Conservation (phyloP, 2,329 filamentous ascomycete species). For the Alternaria sp. region DNA sequence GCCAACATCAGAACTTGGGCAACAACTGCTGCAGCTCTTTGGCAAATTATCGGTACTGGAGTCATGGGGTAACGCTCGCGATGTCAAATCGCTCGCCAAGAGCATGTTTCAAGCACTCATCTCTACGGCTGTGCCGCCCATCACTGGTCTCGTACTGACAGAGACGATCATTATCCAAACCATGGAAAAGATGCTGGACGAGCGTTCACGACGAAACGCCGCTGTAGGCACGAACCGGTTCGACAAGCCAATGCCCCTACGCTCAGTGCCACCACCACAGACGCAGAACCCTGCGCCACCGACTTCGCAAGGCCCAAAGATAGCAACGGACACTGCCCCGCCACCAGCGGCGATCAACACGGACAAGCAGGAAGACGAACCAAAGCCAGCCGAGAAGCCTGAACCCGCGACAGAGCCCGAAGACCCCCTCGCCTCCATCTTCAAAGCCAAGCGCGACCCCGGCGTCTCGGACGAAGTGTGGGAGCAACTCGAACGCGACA, state of each 20-base stretch:
- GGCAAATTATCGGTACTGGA: constrained; percentile 53
- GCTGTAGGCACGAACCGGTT: constrained; percentile 32
- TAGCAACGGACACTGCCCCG: constrained; percentile 15
- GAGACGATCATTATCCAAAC: constrained; percentile 34
- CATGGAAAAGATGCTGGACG: constrained; percentile 47
- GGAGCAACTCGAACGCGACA: constrained; percentile 66
- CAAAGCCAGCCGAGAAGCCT: background rate
- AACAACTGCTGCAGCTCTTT: constrained; percentile 50
- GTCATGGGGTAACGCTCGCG: constrained; percentile 70
- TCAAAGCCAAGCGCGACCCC: constrained; percentile 57
- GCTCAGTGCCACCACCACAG: constrained; percentile 6
- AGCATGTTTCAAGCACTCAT: constrained; percentile 56
- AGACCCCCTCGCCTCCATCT: constrained; percentile 25
- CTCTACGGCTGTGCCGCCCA: constrained; percentile 28
- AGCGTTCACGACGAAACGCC: constrained; percentile 39
- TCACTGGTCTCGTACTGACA: constrained; percentile 31
- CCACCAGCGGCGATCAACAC: constrained; percentile 5
- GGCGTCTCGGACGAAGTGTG: constrained; percentile 69
- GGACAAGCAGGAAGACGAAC: constrained; percentile 15
- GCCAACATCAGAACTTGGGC: constrained; percentile 25
- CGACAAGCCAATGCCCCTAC: constrained; percentile 3
- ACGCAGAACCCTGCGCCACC: constrained; percentile 16
- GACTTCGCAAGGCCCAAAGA: constrained; percentile 1
- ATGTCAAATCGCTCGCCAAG: constrained; percentile 65
- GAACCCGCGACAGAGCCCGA: background rate